Conservation (phyloP, 2,329 filamentous ascomycete genomes). For the Colletotrichum sojae region DNA sequence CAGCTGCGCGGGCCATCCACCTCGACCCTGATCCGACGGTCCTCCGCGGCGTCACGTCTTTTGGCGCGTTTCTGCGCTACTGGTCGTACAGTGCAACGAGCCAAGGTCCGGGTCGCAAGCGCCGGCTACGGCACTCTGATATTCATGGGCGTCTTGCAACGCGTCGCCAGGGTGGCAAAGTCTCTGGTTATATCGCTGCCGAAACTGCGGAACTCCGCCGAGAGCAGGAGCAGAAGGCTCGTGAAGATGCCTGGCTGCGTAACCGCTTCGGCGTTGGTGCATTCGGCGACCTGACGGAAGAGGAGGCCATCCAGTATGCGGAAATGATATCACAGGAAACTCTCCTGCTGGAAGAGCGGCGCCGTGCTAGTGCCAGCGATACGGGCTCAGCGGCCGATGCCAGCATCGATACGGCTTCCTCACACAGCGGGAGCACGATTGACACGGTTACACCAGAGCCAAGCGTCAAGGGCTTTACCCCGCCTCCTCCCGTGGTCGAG, state of each 20-base stretch:
- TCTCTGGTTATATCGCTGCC: conserved; percentile 88
- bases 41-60: conserved; percentile 87
- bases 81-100: conserved; percentile 94
- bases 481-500: conserved; percentile 51
- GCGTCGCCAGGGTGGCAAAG: conserved; percentile 73
- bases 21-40: conserved; percentile 90
- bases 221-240: conserved; percentile 76
- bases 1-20: conserved; percentile 85
- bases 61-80: conserved; percentile 89
- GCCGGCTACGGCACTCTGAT: conserved; percentile 79
- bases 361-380: conserved; percentile 65
- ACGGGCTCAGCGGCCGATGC: conserved; percentile 65
- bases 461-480: conserved; percentile 61
- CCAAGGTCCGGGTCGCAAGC: conserved; percentile 82
- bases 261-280: conserved; percentile 86
- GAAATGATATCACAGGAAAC: conserved; percentile 77
- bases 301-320: conserved; percentile 75
- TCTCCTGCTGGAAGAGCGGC: conserved; percentile 69
- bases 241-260: conserved; percentile 79
- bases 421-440: conserved; percentile 56
- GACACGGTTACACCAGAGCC: conserved; percentile 70
- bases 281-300: conserved; percentile 75
- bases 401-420: conserved; percentile 60
- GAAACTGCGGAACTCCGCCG: conserved; percentile 85
- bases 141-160: conserved; percentile 65